Base-by-base conservation (phyloP, 306 rosid species). In the Lathyrus sativus region DNA sequence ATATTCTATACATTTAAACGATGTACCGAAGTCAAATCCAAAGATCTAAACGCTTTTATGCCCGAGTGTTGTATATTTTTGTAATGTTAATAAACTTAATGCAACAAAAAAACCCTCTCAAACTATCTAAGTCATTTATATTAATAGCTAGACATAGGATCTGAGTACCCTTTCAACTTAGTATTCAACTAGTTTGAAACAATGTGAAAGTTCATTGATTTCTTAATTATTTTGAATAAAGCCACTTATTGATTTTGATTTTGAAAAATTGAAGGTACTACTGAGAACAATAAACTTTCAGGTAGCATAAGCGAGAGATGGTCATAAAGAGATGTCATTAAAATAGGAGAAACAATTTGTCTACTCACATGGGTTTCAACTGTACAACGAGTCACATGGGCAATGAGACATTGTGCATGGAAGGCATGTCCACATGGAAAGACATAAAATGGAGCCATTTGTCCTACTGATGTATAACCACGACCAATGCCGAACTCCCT, bases 371-470 rank as follows among this genome's bases (percentile, higher is more conserved):
- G 96, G 74, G 85, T 44, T 76, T 80, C 93, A 58, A 64, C 74
- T 2, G 96, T 90, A 50, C 96, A 86, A 18, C 96, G 98, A 42
- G 98, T 90, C 73, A 93, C 98, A 26, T 93, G 98, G 11, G 97
- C 90, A 63, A 93, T 85, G 76, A 93, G 77, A 76, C 98, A 93
- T 38, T 86, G 82, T 9, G 98, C 84, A 68, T 93, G 98, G 85
- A 93, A 93, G 79, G 91, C 84, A 46, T 93, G 97, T 53, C 95
- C 96, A 51, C 98, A 93, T 4, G 97, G 98, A 69, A 90, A 93
- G 76, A 93, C 93, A 80, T 90, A 93, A 81, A 93, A 93, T 2
- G 98, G 96, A 53, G 98, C 90, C 96, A 93, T 88, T 73, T 85
- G 88, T 76, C 91, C 98, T 9, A 86, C 87, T 67, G 93, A 80